phyloP scores from a whole-genome alignment of 129 eudicot genomes.

The Flaveria ramosissima region DNA sequence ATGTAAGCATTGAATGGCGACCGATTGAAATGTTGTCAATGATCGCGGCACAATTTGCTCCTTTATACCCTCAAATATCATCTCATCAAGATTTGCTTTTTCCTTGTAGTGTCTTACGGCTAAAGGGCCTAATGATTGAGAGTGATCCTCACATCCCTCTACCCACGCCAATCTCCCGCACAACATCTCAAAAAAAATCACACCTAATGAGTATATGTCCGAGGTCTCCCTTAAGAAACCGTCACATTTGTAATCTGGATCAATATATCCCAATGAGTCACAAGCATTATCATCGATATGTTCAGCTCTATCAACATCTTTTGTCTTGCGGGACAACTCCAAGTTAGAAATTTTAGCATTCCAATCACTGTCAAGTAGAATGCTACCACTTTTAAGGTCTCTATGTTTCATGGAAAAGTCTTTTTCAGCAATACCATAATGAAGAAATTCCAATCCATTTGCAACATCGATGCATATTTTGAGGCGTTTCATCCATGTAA shows the following conservation, averaged over 20 bases:
- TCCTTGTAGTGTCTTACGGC: background rate
- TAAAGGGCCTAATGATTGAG: background rate
- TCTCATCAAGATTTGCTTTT: background rate
- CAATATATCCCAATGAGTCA: background rate
- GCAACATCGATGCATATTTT: slow-evolving; percentile 1
- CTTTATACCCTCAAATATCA: slow-evolving; percentile 4
- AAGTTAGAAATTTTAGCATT: slow-evolving; percentile 22
- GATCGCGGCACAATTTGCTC: background rate
- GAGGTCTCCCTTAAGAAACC: background rate
- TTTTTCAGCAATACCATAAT: background rate
- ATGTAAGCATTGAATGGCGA: background rate
- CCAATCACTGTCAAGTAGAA: slow-evolving; percentile 10
- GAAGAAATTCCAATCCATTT: background rate
- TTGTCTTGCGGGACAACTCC: background rate
- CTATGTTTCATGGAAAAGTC: background rate
- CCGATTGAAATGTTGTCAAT: background rate
- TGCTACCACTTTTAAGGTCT: slow-evolving; percentile 13
- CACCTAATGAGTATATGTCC: slow-evolving; percentile 3
- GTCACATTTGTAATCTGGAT: background rate
- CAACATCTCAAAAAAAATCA: slow-evolving; percentile 4
- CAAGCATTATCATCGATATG: background rate
- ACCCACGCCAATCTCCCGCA: background rate
- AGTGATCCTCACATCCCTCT: background rate
- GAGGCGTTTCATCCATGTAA: slow-evolving; percentile 15
- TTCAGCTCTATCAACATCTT: background rate